Base-by-base conservation (phyloP, 768 basidiomycete genomes). In the Hemileccinum impolitum region DNA sequence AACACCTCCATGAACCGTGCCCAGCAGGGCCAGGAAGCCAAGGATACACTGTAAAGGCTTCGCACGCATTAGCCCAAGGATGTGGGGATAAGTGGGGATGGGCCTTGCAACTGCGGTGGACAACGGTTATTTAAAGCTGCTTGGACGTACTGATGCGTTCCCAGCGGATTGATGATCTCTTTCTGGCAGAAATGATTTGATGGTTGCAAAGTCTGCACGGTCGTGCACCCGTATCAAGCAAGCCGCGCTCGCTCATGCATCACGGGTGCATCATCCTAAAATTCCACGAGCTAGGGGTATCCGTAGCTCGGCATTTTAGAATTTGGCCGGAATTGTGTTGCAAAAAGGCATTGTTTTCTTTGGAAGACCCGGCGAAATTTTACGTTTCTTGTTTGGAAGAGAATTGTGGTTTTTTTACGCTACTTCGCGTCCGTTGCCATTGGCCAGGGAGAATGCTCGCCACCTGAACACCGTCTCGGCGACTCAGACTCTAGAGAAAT, bases 1-100 rank as follows among this genome's bases (percentile, higher is more conserved):
- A 28, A 8, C 4, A 3, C 10, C 7, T 17, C 47, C 39, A 7
- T 47, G 36, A 19, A 18, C 40, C n/a, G 15, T 21, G 9, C 45
- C 45, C 12, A 49, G 13, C 4, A 59, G 10, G 9, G 41, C 38
- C 0, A 59, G 25, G 31, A 48, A 36, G 31, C 37, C n/a, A 6
- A 51, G 32, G 30, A 55, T 12, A n/a, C 2, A 10, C 10, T 39
- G 49, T 7, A 45, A 43, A 23, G 13, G 17, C 4, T 25, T 39
- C 6, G 12, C 32, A 6, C 18, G 28, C 52, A 55, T 54, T 6
- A 14, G 7, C 46, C 2, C 11, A 18, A n/a, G 9, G 31, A 13
- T 19, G n/a, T 18, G 30, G 28, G 32, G 4, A 25, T 14, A 11
- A 26, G 28, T 30, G 17, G 12, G 6, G 37, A 21, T 3, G 13